Evolutionary conservation across 2,329 filamentous ascomycete genomes (phyloP), one percentile per base, ranked within the genome.

Genomic region (Pyrenophora teres): DNA sequence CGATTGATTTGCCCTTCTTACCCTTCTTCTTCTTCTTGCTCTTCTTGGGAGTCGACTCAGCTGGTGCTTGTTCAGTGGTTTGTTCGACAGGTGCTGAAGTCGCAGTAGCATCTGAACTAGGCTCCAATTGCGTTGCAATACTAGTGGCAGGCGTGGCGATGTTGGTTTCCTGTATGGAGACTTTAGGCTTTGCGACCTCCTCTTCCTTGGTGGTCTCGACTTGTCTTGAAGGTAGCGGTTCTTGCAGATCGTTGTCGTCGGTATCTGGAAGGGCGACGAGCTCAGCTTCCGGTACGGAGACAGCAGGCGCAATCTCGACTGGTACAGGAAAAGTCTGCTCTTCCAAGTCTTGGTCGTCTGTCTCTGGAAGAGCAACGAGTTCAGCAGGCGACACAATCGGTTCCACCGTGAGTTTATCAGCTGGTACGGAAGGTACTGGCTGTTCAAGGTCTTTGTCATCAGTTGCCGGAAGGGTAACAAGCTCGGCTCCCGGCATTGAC

Each of bases 1-100:
- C 53, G 10, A 49, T 19, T 12, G 57, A 50, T 43, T 60, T 63
- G 13, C 39, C 56, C 33, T 66, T 64, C 54, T 64, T 65, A 8
- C 48, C 48, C 53, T 66, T 67, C 54, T 65, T 66, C 51, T 68
- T 15, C 64, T 15, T 40, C 27, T 63, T 63, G 49, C 50, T 40
- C 43, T 62, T 64, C 46, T 65, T 65, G 3, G 56, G 58, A 15
- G 54, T 36, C 10, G 58, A 44, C 5, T 46, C 40, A 13, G 45
- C 52, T 5, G 16, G 18, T 19, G 58, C 54, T 9, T 57, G 40
- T 2, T 59, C 50, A 0, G 18, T 38, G 30, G 35, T 12, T 42
- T 46, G 41, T 23, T 53, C 52, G 4, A 30, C 25, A 1, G 53
- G 33, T 21, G 46, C 33, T 15, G 37, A 23, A 7, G 40, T 33